Evolutionary conservation across 768 basidiomycete species (phyloP), one percentile per base, ranked within the genome.

Genomic region (Tylopilus sp.): DNA sequence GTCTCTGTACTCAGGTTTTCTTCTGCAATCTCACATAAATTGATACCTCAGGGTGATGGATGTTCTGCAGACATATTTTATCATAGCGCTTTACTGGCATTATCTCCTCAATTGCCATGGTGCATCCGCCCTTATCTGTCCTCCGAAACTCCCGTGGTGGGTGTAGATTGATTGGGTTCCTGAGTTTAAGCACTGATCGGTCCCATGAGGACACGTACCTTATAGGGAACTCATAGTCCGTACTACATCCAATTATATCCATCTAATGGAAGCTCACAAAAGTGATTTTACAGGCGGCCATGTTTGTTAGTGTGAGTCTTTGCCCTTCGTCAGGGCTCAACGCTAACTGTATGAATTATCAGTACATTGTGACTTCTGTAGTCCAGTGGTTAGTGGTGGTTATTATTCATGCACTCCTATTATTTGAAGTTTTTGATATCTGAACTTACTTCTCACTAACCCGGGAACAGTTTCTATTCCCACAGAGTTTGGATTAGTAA

Each of bases 401-500:
- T n/a, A n/a, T 17, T 17, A 9, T 15, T 33, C 11, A 35, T 17
- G 5, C 13, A 17, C 15, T 17, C 26, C 31, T 17, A 11, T 47
- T 6, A 43, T n/a, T 17, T 4, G 4, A 6, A 1, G n/a, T n/a
- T 17, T 31, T 38, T 17, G 13, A 54, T 6, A 43, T n/a, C 33
- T 4, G 4, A 6, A 1, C 31, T 3, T 9, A 12, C n/a, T 26
- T 0, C n/a, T 50, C 11, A 36, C n/a, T n/a, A n/a, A n/a, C n/a
- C n/a, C 13, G 17, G n/a, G 13, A 18, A 15, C 9, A 58, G 57
- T 12, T 58, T 58, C 21, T 58, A 53, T 18, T 44, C 51, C 6
- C 57, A 57, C 6, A 31, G 56, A 26, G 11, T 58, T 6, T 57
- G 56, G 56, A 57, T 57, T 40, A 54, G 57, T 58, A 22, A 40